Evolutionary conservation across 345 rosid species (phyloP).

Genomic region (Mallotus nudiflorus): DNA sequence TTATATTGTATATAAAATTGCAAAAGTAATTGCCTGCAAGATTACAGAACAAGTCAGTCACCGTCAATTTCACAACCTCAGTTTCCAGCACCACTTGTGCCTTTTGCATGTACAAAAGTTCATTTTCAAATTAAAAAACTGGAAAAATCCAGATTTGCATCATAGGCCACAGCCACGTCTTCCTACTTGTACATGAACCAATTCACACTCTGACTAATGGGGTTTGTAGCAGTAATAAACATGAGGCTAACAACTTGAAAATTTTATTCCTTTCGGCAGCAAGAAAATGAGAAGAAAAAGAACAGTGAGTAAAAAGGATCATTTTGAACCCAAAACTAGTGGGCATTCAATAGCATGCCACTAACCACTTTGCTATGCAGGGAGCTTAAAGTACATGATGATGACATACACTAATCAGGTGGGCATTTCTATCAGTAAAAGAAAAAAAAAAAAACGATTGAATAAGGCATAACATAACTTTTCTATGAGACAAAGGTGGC

Average conservation of each 20-base stretch:
- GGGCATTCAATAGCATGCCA: constrained; percentile 35
- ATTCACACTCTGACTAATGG: too few species aligned
- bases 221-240: too few species aligned
- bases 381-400: constrained; percentile 24
- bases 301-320: constrained; percentile 15
- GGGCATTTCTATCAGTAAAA: constrained; percentile 38
- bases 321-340: constrained; percentile 25
- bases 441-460: constrained; percentile 13
- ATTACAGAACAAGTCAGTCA: too few species aligned
- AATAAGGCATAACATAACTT: constrained; percentile 37
- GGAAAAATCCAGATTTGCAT: too few species aligned
- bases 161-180: too few species aligned
- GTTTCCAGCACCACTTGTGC: too few species aligned
- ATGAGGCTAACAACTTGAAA: constrained; percentile 3
- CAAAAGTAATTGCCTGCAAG: too few species aligned
- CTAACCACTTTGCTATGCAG: constrained; percentile 39
- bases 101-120: too few species aligned
- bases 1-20: too few species aligned
- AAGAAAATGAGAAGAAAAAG: constrained; percentile 17
- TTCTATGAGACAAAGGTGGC: constrained; percentile 52
- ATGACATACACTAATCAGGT: constrained; percentile 21
- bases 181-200: too few species aligned
- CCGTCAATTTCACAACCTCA: too few species aligned
- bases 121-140: too few species aligned
- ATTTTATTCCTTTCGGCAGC: constrained; percentile 30